phyloP scores from a whole-genome alignment of 2,329 filamentous ascomycete species.

The Nemania sp. region DNA sequence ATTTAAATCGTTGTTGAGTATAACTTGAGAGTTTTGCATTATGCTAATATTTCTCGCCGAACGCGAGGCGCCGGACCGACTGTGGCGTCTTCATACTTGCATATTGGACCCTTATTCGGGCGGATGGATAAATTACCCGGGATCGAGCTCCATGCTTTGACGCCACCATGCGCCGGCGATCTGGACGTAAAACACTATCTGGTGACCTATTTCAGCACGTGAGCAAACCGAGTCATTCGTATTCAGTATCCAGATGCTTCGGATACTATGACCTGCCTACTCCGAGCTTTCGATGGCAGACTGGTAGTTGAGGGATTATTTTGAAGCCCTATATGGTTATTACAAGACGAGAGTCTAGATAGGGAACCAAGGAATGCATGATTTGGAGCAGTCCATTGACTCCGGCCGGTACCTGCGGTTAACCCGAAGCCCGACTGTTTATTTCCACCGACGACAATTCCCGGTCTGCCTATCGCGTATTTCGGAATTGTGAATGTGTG shows the following conservation, averaged over 20 bases:
- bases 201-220: not conserved
- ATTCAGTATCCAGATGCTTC: not conserved
- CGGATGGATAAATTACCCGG: not conserved
- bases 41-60: not conserved
- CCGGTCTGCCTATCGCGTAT: not conserved
- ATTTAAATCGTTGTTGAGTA: not conserved
- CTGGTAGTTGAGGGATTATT: not conserved
- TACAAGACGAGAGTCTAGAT: not conserved
- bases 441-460: not conserved
- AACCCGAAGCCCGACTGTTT: constrained; percentile 1
- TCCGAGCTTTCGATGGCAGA: not conserved
- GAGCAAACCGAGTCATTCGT: not conserved
- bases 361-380: not conserved
- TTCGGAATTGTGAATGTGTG: not conserved
- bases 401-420: not conserved
- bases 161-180: not conserved
- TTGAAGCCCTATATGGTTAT: not conserved
- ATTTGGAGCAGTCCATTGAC: not conserved
- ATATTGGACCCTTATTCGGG: not conserved
- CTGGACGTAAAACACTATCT: not conserved
- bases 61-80: not conserved
- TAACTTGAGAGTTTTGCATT: not conserved
- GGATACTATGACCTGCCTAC: not conserved
- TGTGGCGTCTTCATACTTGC: constrained; percentile 2
- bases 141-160: not conserved